Evolutionary conservation across 1,139 yeast genomes (phyloP).

Genomic region (Nadsonia starkeyi-henricii): DNA sequence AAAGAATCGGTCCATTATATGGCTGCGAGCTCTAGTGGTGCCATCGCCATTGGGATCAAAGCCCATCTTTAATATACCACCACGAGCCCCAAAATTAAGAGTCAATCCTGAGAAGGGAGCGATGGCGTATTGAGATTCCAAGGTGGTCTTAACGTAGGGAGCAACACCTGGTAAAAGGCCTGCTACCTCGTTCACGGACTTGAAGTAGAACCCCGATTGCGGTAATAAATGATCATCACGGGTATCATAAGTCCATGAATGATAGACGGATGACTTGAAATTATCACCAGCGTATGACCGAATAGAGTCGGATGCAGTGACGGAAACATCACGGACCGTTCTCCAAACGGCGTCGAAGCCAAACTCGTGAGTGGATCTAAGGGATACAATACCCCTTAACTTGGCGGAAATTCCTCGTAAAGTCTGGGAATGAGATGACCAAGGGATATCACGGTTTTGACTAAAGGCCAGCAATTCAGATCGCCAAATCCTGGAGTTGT

Average conservation of each 20-base stretch:
- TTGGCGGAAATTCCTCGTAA: slow-evolving; percentile 48
- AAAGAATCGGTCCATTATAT: slow-evolving; percentile 36
- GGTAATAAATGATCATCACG: slow-evolving; percentile 23
- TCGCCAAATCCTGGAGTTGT: slow-evolving; percentile 37
- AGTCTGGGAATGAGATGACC: slow-evolving; percentile 49
- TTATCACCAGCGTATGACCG: slow-evolving; percentile 25
- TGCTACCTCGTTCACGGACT: slow-evolving; percentile 44
- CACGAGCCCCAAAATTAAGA: slow-evolving; percentile 11
- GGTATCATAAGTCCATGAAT: slow-evolving; percentile 20
- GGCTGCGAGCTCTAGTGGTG: slow-evolving; percentile 10
- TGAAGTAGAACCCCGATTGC: slow-evolving; percentile 38
- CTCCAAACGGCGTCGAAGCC: slow-evolving; percentile 55
- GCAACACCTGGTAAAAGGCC: slow-evolving; percentile 26
- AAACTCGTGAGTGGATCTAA: slow-evolving; percentile 29
- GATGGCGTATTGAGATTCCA: slow-evolving; percentile 20
- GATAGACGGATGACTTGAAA: slow-evolving; percentile 23
- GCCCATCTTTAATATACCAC: slow-evolving; percentile 17
- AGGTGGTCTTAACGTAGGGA: slow-evolving; percentile 22
- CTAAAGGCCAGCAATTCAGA: slow-evolving; percentile 42
- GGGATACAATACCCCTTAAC: slow-evolving; percentile 19
- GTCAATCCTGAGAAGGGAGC: slow-evolving; percentile 11
- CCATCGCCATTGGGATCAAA: slow-evolving; percentile 14
- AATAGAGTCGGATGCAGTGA: slow-evolving; percentile 19
- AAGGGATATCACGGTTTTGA: slow-evolving; percentile 52
- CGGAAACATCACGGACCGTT: slow-evolving; percentile 34